Evolutionary conservation across 2,329 filamentous ascomycete genomes (phyloP).

Genomic region (Aspergillus texensis): DNA sequence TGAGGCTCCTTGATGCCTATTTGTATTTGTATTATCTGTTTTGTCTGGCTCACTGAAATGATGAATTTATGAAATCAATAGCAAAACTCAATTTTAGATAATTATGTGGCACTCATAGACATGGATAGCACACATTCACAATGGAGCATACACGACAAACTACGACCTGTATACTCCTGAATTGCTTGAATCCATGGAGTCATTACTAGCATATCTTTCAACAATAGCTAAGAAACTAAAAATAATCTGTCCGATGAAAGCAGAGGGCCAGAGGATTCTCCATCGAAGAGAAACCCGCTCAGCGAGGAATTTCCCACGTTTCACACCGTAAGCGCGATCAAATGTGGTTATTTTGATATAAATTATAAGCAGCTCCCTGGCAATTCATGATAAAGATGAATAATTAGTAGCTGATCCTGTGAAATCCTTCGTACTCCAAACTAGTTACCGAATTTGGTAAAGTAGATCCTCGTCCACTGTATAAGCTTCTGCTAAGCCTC

Average conservation of each 20-base stretch:
- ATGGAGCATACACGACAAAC: background rate
- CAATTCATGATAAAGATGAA: background rate
- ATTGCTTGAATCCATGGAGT: background rate
- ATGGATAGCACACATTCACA: background rate
- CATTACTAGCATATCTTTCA: rapidly evolving
- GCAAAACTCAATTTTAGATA: background rate
- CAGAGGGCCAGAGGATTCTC: rapidly evolving
- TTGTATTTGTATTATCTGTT: background rate
- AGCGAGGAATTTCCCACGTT: background rate
- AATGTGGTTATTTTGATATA: background rate
- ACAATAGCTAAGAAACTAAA: background rate
- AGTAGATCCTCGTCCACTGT: rapidly evolving
- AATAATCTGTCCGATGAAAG: background rate
- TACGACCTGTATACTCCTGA: too few species aligned
- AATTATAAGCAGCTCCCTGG: too few species aligned
- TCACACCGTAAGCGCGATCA: background rate
- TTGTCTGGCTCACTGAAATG: background rate
- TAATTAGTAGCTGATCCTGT: background rate
- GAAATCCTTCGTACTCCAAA: background rate
- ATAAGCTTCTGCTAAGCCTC: background rate
- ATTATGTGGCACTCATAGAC: background rate
- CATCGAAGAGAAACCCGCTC: too few species aligned
- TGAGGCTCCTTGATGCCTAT: background rate
- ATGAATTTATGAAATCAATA: background rate
- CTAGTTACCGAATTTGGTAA: background rate